phyloP scores from a whole-genome alignment of 2,329 filamentous ascomycete genomes.

The Fusarium phyllophilum region DNA sequence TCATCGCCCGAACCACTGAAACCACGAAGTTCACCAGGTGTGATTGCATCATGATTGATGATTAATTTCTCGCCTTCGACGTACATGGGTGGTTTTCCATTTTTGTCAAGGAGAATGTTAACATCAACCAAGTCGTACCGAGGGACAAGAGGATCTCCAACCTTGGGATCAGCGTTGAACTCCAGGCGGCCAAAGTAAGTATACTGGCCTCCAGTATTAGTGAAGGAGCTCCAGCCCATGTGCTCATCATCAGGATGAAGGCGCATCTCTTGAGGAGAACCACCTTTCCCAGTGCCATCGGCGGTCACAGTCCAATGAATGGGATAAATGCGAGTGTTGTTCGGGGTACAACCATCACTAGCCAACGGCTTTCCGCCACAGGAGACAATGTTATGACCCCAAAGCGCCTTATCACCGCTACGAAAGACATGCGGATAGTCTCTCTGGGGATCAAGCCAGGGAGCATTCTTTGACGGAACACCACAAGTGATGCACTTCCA shows the following conservation, averaged over 20 bases:
- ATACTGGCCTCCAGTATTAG: constrained; percentile 36
- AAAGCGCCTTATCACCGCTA: constrained; percentile 51
- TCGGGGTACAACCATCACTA: constrained; percentile 25
- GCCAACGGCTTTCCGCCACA: constrained; percentile 49
- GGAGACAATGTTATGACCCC: constrained; percentile 50
- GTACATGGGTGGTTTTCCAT: neutral
- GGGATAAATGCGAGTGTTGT: constrained; percentile 10
- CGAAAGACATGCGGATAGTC: constrained; percentile 56
- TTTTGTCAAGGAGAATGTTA: neutral
- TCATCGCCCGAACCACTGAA: constrained; percentile 55
- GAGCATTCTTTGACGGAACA: constrained; percentile 48
- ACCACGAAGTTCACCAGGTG: constrained; percentile 57
- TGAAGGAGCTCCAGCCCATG: constrained; percentile 55
- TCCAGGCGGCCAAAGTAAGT: constrained; percentile 52
- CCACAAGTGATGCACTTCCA: constrained; percentile 61
- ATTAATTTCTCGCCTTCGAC: neutral
- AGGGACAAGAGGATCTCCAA: neutral
- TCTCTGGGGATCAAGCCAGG: constrained; percentile 40
- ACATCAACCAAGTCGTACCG: neutral
- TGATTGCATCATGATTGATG: constrained; percentile 1
- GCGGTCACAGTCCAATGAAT: constrained; percentile 27
- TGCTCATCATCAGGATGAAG: constrained; percentile 58
- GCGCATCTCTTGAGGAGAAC: constrained; percentile 54
- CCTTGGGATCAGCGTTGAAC: constrained; percentile 51
- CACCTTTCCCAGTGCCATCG: constrained; percentile 47